These are phyloP conservation scores for Trypanosoma cruzi DNA, from an alignment of 208 protist genomes.

Conservation along the genomic window DNA sequence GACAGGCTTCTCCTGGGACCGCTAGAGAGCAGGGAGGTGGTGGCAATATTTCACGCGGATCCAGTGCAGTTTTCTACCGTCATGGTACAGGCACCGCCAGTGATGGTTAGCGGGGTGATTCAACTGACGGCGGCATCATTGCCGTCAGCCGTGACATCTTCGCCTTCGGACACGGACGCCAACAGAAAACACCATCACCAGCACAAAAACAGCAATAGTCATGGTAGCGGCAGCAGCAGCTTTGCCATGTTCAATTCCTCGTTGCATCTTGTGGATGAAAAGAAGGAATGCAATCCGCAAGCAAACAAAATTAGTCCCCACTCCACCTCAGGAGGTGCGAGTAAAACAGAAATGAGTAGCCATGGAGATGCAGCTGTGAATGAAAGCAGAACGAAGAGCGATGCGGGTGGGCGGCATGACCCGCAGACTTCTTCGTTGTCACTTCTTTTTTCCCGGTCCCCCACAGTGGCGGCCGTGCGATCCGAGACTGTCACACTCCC, in stretches of 20 bases:
- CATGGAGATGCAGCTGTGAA: no score
- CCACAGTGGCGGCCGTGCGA: slow-evolving; percentile 11
- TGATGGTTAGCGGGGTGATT: slow-evolving; percentile 44
- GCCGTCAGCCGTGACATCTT: not conserved
- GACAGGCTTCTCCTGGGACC: slow-evolving; percentile 37
- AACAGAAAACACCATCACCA: not conserved
- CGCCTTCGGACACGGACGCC: not conserved
- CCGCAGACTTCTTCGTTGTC: not conserved
- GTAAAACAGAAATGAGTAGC: no score
- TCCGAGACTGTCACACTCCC: slow-evolving; percentile 52
- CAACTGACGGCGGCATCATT: slow-evolving; percentile 38
- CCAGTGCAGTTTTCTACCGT: slow-evolving; percentile 53
- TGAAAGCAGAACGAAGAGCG: not conserved
- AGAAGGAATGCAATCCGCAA: not conserved
- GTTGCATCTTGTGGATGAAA: not conserved
- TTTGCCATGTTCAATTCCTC: not conserved
- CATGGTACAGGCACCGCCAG: slow-evolving; percentile 37
- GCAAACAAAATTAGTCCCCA: not conserved
- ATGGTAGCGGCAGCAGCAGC: not conserved
- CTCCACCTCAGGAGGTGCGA: not conserved
- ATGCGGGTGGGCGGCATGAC: not conserved
- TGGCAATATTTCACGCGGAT: slow-evolving; percentile 63
- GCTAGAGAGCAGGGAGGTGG: slow-evolving; percentile 47
- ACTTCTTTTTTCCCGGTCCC: not conserved
- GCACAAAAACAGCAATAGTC: not conserved